Base-by-base conservation (phyloP, 2,329 filamentous ascomycete species). In the Didymella arachidicola region DNA sequence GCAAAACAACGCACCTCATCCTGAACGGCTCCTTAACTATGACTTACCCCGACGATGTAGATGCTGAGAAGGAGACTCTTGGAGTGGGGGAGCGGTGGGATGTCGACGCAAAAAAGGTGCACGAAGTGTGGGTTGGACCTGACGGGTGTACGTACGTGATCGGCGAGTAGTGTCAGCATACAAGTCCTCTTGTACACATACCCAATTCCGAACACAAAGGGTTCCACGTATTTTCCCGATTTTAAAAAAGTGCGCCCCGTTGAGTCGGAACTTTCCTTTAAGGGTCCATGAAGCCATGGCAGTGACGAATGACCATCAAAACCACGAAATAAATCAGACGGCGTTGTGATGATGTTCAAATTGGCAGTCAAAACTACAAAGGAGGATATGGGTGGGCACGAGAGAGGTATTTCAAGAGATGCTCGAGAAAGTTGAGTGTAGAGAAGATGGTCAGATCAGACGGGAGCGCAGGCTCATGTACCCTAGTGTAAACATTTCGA, bases 1-100 rank as follows among this genome's bases (percentile, higher is more conserved):
- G 83, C 34, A 78, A 87, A 44, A 92, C 88, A 0, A 91, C 89
- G 1, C 89, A 92, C 76, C 80, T 92, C 45, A 87, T 92, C 59
- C 77, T 89, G 25, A 75, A 80, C 5, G 89, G 89, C 39, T 80
- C 86, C 56, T 75, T 92, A 68, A 91, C 86, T 7, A 85, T 92
- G 60, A 83, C 82, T 19, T 92, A 89, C 68, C 89, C 88, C 0
- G 75, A 86, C 12, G 88, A 90, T 57, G 68, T 78, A 18, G 74
- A 77, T 27, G 79, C 83, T 0, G 80, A 78, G 62, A 89, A 86
- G 75, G 82, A 83, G 57, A 87, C 84, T 0, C 87, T 86, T 60
- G 81, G 83, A 0, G 81, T 82, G 1, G 89, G 89, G 1, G 84
- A 84, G 39, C 80, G 88, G 38, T 78, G 91, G 36, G 88, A 91